Conservation (phyloP, 2,329 filamentous ascomycete species). For the Polychaeton citri region DNA sequence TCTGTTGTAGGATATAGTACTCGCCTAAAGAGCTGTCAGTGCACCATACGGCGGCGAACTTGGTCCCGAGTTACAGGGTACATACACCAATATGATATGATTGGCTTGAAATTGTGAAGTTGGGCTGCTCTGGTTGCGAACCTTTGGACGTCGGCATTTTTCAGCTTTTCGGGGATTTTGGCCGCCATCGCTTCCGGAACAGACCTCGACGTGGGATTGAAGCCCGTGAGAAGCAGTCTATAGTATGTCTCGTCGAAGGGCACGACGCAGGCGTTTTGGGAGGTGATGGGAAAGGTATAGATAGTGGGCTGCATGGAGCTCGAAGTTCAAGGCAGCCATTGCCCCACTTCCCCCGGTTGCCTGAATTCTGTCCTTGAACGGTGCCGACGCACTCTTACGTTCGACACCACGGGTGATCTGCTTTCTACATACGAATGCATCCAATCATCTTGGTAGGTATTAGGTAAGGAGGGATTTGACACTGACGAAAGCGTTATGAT, state of each 20-base stretch:
- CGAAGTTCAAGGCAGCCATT: too few species aligned
- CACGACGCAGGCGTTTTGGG: neutral
- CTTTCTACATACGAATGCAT: too few species aligned
- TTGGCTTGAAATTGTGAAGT: slow-evolving; percentile 71
- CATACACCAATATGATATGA: slow-evolving; percentile 91
- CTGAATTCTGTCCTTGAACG: too few species aligned
- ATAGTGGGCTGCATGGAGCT: too few species aligned
- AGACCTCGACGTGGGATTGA: too few species aligned
- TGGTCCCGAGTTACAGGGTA: slow-evolving; percentile 11
- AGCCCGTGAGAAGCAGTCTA: neutral
- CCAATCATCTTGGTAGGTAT: too few species aligned
- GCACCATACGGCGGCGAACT: slow-evolving; percentile 2
- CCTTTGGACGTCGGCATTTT: slow-evolving; percentile 57
- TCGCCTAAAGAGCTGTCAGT: slow-evolving; percentile 46
- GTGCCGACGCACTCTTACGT: too few species aligned
- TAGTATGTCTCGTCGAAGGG: neutral
- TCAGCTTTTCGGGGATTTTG: slow-evolving; percentile 57
- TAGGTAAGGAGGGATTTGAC: too few species aligned
- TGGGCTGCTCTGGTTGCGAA: slow-evolving; percentile 76
- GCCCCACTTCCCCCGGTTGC: too few species aligned
- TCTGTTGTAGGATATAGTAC: slow-evolving; percentile 87
- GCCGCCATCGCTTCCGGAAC: slow-evolving; percentile 71
- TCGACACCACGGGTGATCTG: too few species aligned
- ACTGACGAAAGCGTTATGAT: too few species aligned
- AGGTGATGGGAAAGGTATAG: slow-evolving; percentile 2